A percentile compares a stretch with the other conserved stretches of the same genome.
phyloP scores from a whole-genome alignment of 208 protist species.

The Leishmania tropica region DNA sequence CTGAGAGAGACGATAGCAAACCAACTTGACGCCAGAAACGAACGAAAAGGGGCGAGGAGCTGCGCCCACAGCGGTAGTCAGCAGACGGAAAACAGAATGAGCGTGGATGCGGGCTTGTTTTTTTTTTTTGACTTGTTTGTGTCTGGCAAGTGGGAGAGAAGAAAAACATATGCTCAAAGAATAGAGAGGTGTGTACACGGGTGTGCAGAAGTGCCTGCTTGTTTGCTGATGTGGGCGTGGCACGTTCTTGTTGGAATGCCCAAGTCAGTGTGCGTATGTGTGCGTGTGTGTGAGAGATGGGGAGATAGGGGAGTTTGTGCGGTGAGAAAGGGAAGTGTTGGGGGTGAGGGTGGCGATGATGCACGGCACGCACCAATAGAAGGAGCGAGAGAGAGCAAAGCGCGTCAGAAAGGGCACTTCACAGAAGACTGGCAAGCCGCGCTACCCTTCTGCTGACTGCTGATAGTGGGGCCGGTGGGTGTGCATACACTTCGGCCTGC shows the following conservation, averaged over 20 bases:
- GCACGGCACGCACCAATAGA: neutral
- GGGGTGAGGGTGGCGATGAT: neutral
- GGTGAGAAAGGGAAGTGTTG: neutral
- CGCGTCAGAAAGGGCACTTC: neutral
- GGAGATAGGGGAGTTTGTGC: neutral
- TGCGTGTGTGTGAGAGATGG: too few species aligned
- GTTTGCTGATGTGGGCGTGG: too few species aligned
- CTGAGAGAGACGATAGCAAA: neutral
- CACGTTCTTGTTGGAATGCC: too few species aligned
- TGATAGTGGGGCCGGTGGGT: neutral
- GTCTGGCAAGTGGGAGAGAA: neutral
- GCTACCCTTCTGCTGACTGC: neutral
- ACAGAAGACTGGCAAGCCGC: neutral
- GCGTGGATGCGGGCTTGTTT: neutral
- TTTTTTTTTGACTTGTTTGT: neutral
- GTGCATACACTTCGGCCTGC: neutral
- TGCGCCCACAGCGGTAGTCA: neutral
- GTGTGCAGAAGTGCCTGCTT: too few species aligned
- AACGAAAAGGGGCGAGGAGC: neutral
- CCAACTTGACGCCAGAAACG: neutral
- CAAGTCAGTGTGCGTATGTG: too few species aligned
- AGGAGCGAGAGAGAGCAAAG: neutral
- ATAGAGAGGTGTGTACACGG: too few species aligned
- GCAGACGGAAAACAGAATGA: neutral
- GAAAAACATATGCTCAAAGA: too few species aligned